Percentiles rank a stretch among this genome's conserved stretches.
These are phyloP conservation scores for Biancaea sappan DNA, from an alignment of 306 rosid species.

Conservation along the genomic window DNA sequence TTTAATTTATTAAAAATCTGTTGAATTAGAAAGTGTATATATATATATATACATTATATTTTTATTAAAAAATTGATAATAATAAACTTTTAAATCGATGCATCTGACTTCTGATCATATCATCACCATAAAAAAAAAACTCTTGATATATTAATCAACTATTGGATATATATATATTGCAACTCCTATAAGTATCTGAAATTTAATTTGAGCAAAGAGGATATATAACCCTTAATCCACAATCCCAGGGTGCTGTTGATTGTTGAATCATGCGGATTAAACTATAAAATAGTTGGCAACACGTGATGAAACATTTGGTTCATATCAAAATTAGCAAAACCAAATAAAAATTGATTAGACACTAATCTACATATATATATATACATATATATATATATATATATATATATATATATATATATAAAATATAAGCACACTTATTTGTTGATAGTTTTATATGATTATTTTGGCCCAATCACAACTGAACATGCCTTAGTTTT, in stretches of 20 bases:
- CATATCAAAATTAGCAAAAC: no score
- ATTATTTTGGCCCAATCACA: conserved; percentile 38
- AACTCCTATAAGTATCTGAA: not conserved
- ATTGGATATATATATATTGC: conserved; percentile 13
- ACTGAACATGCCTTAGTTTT: not conserved
- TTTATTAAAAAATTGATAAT: no score
- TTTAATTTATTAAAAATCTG: no score
- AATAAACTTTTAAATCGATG: not conserved
- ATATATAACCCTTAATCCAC: conserved; percentile 12
- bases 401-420: no score
- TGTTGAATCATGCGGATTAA: conserved; percentile 29
- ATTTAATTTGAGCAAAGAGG: not conserved
- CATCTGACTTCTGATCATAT: not conserved
- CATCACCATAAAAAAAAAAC: no score
- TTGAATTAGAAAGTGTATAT: no score
- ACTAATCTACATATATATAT: conserved; percentile 37
- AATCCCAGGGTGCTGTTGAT: not conserved
- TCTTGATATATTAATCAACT: conserved; percentile 9
- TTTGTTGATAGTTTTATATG: conserved; percentile 19
- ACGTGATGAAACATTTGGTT: conserved; percentile 25
- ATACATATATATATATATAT: no score
- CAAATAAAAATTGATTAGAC: conserved; percentile 12
- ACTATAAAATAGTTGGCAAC: conserved; percentile 1
- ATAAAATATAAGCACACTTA: not conserved
- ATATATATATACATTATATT: no score